These are phyloP conservation scores for Leccinum insolens DNA, from an alignment of 1,284 basidiomycete species.

Conservation along the genomic window DNA sequence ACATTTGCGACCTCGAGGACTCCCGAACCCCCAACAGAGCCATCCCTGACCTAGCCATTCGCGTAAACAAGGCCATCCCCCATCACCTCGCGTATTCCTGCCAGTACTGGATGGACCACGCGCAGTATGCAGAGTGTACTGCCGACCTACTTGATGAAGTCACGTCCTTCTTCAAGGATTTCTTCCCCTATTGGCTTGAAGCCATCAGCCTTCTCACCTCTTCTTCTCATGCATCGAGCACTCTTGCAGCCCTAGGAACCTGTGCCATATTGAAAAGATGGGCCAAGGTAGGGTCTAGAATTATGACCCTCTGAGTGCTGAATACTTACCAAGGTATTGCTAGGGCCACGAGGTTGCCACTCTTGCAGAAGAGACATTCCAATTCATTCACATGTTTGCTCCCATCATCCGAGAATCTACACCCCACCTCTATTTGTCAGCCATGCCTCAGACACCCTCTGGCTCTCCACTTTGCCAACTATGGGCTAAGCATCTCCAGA, in stretches of 20 bases:
- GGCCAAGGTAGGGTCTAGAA: conserved; percentile 20
- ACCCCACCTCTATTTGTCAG: conserved; percentile 26
- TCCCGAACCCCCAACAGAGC: conserved; percentile 15
- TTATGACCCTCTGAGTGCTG: not conserved
- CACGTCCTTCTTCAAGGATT: conserved; percentile 21
- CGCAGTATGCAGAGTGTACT: conserved; percentile 14
- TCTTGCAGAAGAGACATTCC: conserved; percentile 22
- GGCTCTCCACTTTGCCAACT: conserved; percentile 18
- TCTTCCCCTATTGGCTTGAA: conserved; percentile 25
- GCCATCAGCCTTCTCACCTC: conserved; percentile 26
- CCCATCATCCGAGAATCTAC: conserved; percentile 23
- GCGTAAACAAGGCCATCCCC: conserved; percentile 13
- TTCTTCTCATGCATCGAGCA: conserved; percentile 5
- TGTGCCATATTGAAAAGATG: conserved; percentile 17
- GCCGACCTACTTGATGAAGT: conserved; percentile 17
- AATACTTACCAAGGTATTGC: conserved; percentile 6
- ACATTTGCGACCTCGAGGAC: conserved; percentile 26
- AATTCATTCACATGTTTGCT: conserved; percentile 25
- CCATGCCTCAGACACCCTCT: conserved; percentile 28
- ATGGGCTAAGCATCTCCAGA: conserved; percentile 22
- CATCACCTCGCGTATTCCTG: conserved; percentile 18
- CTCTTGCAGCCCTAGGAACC: conserved; percentile 10
- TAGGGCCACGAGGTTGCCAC: conserved; percentile 21
- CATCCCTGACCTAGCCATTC: conserved; percentile 4
- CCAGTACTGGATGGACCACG: conserved; percentile 26